Evolutionary conservation across 192 early-diverging fungal species (phyloP).

Genomic region (Anaeromyces robustus): DNA sequence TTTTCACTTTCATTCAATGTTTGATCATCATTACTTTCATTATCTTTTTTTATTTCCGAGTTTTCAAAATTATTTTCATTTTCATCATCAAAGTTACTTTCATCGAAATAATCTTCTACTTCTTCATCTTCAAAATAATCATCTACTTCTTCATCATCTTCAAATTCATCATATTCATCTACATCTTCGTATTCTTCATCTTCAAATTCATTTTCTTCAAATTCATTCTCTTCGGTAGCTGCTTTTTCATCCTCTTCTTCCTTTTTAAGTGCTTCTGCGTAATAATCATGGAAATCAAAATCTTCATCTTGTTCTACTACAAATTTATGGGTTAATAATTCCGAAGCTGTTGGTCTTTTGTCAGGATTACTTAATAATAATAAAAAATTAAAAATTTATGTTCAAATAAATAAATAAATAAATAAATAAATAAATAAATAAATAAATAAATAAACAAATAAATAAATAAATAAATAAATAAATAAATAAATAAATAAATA

Average conservation of each 20-base stretch:
- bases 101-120: neutral
- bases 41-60: too few species aligned
- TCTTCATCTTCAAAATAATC: neutral
- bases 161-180: neutral
- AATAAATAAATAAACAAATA: too few species aligned
- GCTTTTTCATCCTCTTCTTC: neutral
- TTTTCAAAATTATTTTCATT: too few species aligned
- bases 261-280: neutral
- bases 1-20: too few species aligned
- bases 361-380: slow-evolving; percentile 62
- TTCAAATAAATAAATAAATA: too few species aligned
- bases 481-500: too few species aligned
- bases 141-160: neutral
- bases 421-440: too few species aligned
- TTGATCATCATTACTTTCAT: neutral
- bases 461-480: too few species aligned
- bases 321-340: slow-evolving; percentile 54
- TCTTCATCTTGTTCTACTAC: slow-evolving; percentile 5
- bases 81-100: neutral
- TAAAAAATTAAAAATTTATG: too few species aligned
- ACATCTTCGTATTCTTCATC: neutral
- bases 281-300: neutral
- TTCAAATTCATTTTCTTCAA: neutral
- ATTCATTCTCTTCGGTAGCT: neutral
- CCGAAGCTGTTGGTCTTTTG: slow-evolving; percentile 55